phyloP scores from a whole-genome alignment of 1,284 basidiomycete species.

The Rhodofomes roseus region DNA sequence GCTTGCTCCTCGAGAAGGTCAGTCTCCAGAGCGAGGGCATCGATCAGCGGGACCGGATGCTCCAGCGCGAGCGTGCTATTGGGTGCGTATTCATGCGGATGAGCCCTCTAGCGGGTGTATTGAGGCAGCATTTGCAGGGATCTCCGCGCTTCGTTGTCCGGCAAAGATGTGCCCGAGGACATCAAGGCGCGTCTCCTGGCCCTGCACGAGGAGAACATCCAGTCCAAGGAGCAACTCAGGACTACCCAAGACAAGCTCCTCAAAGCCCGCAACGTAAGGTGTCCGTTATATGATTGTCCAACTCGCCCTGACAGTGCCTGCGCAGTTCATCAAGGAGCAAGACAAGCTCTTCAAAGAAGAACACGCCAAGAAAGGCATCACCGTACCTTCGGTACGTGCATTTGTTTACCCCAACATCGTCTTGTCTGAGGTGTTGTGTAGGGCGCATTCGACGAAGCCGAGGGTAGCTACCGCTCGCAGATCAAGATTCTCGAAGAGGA shows the following conservation, averaged over 20 bases:
- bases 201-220: constrained; percentile 75
- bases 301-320: constrained; percentile 1
- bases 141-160: constrained; percentile 67
- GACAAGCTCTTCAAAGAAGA: constrained; percentile 85
- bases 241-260: constrained; percentile 73
- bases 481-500: constrained; percentile 74
- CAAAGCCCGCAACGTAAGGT: constrained; percentile 72
- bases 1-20: constrained; percentile 86
- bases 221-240: constrained; percentile 69
- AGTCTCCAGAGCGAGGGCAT: constrained; percentile 86
- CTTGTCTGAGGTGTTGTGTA: constrained; percentile 20
- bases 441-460: constrained; percentile 68
- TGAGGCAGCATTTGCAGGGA: too few species aligned
- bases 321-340: constrained; percentile 87
- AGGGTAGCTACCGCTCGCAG: constrained; percentile 64
- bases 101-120: constrained; percentile 9
- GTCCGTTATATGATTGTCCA: not conserved
- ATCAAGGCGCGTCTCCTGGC: constrained; percentile 73
- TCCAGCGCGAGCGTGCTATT: constrained; percentile 78
- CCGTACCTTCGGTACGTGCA: constrained; percentile 25
- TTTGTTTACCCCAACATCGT: not conserved
- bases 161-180: constrained; percentile 77
- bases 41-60: constrained; percentile 77
- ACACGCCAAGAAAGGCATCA: constrained; percentile 46
- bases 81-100: constrained; percentile 43